Conservation (phyloP, 2,329 filamentous ascomycete genomes). For the Cladosporium sp. region DNA sequence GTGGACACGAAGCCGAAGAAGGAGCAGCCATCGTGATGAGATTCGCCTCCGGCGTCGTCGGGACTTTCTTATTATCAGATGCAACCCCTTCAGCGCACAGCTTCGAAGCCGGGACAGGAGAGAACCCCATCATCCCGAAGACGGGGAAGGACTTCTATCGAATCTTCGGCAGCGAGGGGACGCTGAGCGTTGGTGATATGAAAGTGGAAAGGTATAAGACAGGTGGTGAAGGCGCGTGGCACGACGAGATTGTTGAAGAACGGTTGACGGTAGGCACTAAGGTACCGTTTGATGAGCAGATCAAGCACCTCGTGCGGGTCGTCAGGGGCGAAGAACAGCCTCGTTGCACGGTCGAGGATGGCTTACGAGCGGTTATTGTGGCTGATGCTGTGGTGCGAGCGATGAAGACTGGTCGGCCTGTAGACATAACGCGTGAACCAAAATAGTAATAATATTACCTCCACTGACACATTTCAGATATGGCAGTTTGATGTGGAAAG, state of each 20-base stretch:
- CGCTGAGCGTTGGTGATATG: slow-evolving; percentile 57
- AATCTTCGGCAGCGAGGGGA: slow-evolving; percentile 55
- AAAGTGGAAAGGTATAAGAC: slow-evolving; percentile 49
- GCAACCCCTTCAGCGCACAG: slow-evolving; percentile 53
- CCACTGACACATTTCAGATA: background rate
- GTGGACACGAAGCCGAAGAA: slow-evolving; percentile 55
- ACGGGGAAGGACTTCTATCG: slow-evolving; percentile 51
- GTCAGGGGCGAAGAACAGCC: slow-evolving; percentile 46
- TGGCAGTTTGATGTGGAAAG: background rate
- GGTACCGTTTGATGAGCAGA: slow-evolving; percentile 55
- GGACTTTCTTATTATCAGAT: slow-evolving; percentile 59
- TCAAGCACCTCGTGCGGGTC: slow-evolving; percentile 54
- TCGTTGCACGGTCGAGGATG: slow-evolving; percentile 52
- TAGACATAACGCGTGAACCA: slow-evolving; percentile 17
- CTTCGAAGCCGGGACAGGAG: slow-evolving; percentile 60
- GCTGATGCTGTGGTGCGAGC: slow-evolving; percentile 54
- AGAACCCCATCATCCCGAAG: slow-evolving; percentile 56
- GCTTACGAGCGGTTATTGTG: slow-evolving; percentile 53
- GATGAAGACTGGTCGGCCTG: slow-evolving; percentile 37
- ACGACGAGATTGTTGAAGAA: slow-evolving; percentile 38
- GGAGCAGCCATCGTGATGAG: slow-evolving; percentile 55
- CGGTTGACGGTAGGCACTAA: slow-evolving; percentile 34
- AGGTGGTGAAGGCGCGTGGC: slow-evolving; percentile 45
- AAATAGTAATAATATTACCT: background rate
- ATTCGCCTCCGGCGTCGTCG: slow-evolving; percentile 57